Percentiles rank a stretch among this genome's conserved stretches.
These are phyloP conservation scores for Cydonia oblonga DNA, from an alignment of 331 rosid genomes.

Conservation along the genomic window DNA sequence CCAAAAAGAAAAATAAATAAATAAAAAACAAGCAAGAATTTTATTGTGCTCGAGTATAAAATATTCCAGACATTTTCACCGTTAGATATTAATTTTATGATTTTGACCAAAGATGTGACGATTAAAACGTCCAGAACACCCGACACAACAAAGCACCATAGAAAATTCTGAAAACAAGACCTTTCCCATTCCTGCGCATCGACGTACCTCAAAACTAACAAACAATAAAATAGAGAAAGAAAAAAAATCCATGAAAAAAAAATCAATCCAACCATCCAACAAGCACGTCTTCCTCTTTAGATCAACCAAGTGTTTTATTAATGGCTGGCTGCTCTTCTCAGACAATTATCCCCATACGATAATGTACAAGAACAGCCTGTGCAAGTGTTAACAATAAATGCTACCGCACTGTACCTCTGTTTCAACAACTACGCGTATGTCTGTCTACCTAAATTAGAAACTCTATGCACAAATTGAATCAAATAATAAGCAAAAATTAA, in stretches of 20 bases:
- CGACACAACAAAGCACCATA: not conserved
- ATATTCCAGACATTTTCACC: too few species aligned
- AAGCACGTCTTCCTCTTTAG: not conserved
- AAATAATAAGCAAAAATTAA: conserved; percentile 33
- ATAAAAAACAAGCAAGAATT: not conserved
- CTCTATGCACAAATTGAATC: conserved; percentile 32
- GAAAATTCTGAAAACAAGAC: not conserved
- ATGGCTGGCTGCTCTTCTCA: not conserved
- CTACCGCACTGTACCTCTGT: not conserved
- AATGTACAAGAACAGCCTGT: conserved; percentile 3
- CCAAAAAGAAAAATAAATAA: too few species aligned
- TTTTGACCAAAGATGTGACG: too few species aligned
- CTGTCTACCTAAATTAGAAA: conserved; percentile 14
- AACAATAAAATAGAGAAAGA: not conserved
- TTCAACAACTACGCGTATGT: not conserved
- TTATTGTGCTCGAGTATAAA: not conserved
- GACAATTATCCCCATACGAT: not conserved
- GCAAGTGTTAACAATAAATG: not conserved
- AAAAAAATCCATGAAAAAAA: not conserved
- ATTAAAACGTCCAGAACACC: not conserved
- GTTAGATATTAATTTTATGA: not conserved
- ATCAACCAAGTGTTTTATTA: not conserved
- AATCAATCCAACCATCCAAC: not conserved
- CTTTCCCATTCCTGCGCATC: not conserved
- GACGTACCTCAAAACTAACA: not conserved